Base-by-base conservation (phyloP, 306 rosid genomes). In the Begonia loranthoides region DNA sequence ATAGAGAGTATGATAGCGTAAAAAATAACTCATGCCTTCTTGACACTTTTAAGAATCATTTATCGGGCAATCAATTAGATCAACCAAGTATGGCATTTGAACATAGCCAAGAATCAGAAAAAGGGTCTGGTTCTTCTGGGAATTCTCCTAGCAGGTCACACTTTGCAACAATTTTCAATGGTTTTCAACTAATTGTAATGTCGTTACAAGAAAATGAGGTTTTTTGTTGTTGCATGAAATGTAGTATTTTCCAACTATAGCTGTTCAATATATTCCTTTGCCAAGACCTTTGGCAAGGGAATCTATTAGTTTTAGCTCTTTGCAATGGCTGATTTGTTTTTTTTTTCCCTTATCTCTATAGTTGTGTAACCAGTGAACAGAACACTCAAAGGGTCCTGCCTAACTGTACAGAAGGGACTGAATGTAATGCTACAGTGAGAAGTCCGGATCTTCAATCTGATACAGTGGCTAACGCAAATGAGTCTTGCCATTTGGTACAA, bases 91-190 rank as follows among this genome's bases (percentile, higher is more conserved):
- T 85, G 13, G 83, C 95, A 22, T 9, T 39, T 15, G 67, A 81
- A 47, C 58, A 50, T 52, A 15, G 56, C 52, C 81, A 77, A 54
- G 74, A 73, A 52, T 57, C 68, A 80, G 65, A 59, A 54, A 57
- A 58, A 36, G 63, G 40, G 49, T 48, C 56, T 9, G 76, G 55
- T 56, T 69, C 69, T 55, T 64, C 66, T 28, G 87, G 76, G 51
- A 66, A 56, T 51, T 73, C 87, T 1, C 94, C 92, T 55, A 77
- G 73, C 92, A 85, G 97, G 97, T 89, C 68, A 50, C 57, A 47
- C 53, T 12, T 54, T 41, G 41, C 41, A 67, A 24, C 53, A n/a
- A 40, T 16, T 40, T 28, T 28, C 34, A 28, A 28, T 28, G 34
- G 12, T 43, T 21, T 52, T 16, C 14, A 5, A 47, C 46, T 47